These are phyloP conservation scores for Hymenoscyphus scutula DNA, from an alignment of 2,329 filamentous ascomycete genomes.

Conservation along the genomic window DNA sequence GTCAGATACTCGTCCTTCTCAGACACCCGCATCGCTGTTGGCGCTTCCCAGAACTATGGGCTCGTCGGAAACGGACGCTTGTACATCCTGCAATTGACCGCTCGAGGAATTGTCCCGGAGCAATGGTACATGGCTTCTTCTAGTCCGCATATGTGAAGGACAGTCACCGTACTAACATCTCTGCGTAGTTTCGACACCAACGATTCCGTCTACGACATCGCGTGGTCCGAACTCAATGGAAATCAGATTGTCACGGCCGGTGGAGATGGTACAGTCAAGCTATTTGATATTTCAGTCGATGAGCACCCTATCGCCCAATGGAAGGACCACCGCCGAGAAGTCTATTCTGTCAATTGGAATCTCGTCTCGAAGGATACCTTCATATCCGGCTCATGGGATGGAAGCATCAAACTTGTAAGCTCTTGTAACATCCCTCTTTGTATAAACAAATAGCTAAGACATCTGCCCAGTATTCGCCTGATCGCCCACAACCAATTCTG, in stretches of 20 bases:
- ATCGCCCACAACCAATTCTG: slow-evolving; percentile 67
- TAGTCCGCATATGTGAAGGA: background rate
- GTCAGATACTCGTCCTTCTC: slow-evolving; percentile 99
- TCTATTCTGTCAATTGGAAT: slow-evolving; percentile 92
- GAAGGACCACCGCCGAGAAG: slow-evolving; percentile 89
- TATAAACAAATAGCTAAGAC: background rate
- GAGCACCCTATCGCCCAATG: slow-evolving; percentile 88
- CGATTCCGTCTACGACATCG: slow-evolving; percentile 90
- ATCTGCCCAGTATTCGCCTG: slow-evolving; percentile 71
- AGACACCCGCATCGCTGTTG: slow-evolving; percentile 89
- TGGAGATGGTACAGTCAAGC: slow-evolving; percentile 90
- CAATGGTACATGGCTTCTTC: slow-evolving; percentile 59
- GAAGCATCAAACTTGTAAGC: slow-evolving; percentile 80
- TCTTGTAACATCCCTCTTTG: background rate
- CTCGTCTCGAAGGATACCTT: slow-evolving; percentile 88
- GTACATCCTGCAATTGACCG: slow-evolving; percentile 78
- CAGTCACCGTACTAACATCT: background rate
- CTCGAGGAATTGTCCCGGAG: slow-evolving; percentile 78
- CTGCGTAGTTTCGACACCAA: slow-evolving; percentile 82
- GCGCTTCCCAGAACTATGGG: slow-evolving; percentile 90
- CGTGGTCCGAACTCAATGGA: slow-evolving; percentile 96
- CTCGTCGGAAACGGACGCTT: slow-evolving; percentile 93
- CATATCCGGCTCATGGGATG: slow-evolving; percentile 91
- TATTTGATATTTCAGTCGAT: slow-evolving; percentile 80
- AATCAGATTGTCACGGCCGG: slow-evolving; percentile 87